Base-by-base conservation (phyloP, 2,329 filamentous ascomycete genomes). In the Paradendryphiella salina region DNA sequence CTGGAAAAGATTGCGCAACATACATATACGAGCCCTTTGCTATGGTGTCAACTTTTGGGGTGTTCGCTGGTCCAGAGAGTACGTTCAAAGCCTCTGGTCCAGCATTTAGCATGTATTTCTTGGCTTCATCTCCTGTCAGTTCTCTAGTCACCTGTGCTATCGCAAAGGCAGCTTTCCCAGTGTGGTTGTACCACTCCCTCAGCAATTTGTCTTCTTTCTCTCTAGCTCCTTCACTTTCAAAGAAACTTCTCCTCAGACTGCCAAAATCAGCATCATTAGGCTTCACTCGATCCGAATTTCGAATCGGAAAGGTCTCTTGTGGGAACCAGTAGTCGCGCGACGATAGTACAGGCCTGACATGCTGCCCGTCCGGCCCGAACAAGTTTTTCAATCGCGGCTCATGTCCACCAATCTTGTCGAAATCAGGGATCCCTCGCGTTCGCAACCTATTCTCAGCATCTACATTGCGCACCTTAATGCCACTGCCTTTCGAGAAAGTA, bases 111-210 rank as follows among this genome's bases (percentile, higher is more conserved):
- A 84, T 56, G 54, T 82, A 83, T 2, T 46, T 47, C n/a, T 57
- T 52, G 2, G 71, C 77, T 37, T 77, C 68, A 9, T 71, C 61
- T 28, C 67, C 63, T 8, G 57, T 64, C 6, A 83, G 56, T 1
- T 33, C 46, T 18, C 57, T 64, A 4, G 70, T 59, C 3, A 59
- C 62, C 54, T 84, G 82, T 13, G 66, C 71, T 40, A 64, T 62
- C 5, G 63, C 59, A 49, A 84, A 82, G 2, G 42, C 55, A 10
- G 70, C 63, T 34, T 73, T 73, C 20, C 77, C 73, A 17, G 71
- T 70, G 18, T 68, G 54, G 43, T 76, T 73, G 59, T 82, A 85
- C 83, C 82, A 85, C 38, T 77, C 72, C 77, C 79, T 82, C 14
- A 75, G 74, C 6, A 64, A 57, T 1, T 72, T 75, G n/a, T 72